Conservation (phyloP, 2,329 filamentous ascomycete species). For the Laburnicola sp. region DNA sequence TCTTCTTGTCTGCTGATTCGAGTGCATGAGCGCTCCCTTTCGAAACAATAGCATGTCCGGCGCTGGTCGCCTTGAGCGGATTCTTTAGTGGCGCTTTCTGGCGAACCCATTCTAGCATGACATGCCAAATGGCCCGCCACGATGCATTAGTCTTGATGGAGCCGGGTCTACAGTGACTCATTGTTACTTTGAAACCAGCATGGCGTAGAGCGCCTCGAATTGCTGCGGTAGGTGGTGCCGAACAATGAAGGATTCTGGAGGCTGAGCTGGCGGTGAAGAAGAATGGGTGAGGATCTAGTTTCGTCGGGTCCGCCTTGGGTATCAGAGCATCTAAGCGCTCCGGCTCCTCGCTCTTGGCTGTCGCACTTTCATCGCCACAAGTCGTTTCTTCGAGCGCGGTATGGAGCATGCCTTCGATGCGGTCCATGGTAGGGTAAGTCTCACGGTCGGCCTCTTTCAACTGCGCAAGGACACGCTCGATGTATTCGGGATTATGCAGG, state of each 20-base stretch:
- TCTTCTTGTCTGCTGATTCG: conserved; percentile 20
- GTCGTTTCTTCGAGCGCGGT: conserved; percentile 78
- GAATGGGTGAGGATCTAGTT: conserved; percentile 76
- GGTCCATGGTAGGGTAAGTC: conserved; percentile 75
- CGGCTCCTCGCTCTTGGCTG: conserved; percentile 21
- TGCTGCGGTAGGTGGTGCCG: conserved; percentile 76
- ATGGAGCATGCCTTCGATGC: conserved; percentile 88
- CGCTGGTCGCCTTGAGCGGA: conserved; percentile 68
- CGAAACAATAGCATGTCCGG: conserved; percentile 70
- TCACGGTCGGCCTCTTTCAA: conserved; percentile 68
- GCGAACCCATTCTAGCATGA: conserved; percentile 88
- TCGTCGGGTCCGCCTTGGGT: conserved; percentile 40
- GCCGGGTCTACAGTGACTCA: conserved; percentile 86
- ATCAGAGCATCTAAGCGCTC: conserved; percentile 43
- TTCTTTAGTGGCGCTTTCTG: conserved; percentile 79
- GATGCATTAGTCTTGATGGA: conserved; percentile 93
- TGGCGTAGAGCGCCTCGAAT: conserved; percentile 79
- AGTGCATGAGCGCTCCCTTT: conserved; percentile 27
- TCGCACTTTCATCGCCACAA: conserved; percentile 31
- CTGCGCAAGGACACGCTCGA: conserved; percentile 74
- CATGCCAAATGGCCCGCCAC: conserved; percentile 86
- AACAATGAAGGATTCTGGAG: conserved; percentile 75
- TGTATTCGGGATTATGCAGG: conserved; percentile 81
- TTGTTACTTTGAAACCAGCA: conserved; percentile 78
- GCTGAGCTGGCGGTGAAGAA: conserved; percentile 79